Conservation (phyloP, 2,329 filamentous ascomycete species). For the Claviceps quebecensis region DNA sequence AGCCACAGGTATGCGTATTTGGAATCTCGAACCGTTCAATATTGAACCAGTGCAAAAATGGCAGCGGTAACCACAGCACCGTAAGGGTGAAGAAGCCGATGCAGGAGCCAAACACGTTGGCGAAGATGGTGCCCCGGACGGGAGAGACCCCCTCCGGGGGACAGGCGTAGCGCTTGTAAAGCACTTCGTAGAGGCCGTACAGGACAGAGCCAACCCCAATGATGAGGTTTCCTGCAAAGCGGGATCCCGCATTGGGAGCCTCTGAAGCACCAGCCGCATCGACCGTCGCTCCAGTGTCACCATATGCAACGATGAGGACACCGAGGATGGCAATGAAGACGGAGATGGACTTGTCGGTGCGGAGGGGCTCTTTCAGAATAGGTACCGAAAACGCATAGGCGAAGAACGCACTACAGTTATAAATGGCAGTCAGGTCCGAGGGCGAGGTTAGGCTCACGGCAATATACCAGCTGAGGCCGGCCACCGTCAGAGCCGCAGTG, state of each 20-base stretch:
- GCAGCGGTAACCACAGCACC: slow-evolving; percentile 85
- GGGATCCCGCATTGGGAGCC: slow-evolving; percentile 35
- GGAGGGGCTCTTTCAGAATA: slow-evolving; percentile 69
- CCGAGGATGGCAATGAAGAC: slow-evolving; percentile 78
- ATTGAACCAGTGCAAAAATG: slow-evolving; percentile 64
- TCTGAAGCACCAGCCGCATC: slow-evolving; percentile 22
- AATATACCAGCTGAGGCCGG: slow-evolving; percentile 88
- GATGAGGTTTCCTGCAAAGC: slow-evolving; percentile 75
- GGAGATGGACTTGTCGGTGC: slow-evolving; percentile 71
- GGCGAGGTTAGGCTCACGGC: slow-evolving; percentile 88
- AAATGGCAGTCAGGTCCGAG: slow-evolving; percentile 90
- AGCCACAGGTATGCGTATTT: slow-evolving; percentile 59
- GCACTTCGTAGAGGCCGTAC: slow-evolving; percentile 92
- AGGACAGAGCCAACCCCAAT: slow-evolving; percentile 84
- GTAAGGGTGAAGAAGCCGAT: slow-evolving; percentile 77
- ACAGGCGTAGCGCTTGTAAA: slow-evolving; percentile 89
- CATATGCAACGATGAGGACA: slow-evolving; percentile 91
- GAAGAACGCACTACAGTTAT: slow-evolving; percentile 98
- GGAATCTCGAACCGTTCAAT: slow-evolving; percentile 77
- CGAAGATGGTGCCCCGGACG: slow-evolving; percentile 87
- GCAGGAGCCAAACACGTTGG: slow-evolving; percentile 78
- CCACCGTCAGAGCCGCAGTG: slow-evolving; percentile 75
- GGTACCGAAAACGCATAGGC: slow-evolving; percentile 95
- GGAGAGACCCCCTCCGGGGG: slow-evolving; percentile 79
- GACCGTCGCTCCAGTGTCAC: slow-evolving; percentile 45